phyloP scores from a whole-genome alignment of 306 rosid genomes.

The Malus domestica region ASM211411v1 NC_041802.1:480501-481000 shows the following conservation, averaged over 20 bases:
- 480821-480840: not conserved
- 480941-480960: no score
- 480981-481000: no score
- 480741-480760: not conserved
- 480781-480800: not conserved
- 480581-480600: no score
- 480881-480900: no score
- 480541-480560: not conserved
- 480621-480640: not conserved
- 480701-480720: not conserved
- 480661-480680: not conserved
- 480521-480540: not conserved
- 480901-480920: no score
- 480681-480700: not conserved
- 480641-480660: not conserved
- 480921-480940: no score
- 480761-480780: not conserved
- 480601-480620: not conserved
- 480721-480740: not conserved
- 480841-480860: no score
- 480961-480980: no score
- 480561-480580: no score
- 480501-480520: not conserved
- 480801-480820: not conserved
- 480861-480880: no score